phyloP scores from a whole-genome alignment of 2,329 filamentous ascomycete species.

The Pseudovirgaria hyperparasitica region DNA sequence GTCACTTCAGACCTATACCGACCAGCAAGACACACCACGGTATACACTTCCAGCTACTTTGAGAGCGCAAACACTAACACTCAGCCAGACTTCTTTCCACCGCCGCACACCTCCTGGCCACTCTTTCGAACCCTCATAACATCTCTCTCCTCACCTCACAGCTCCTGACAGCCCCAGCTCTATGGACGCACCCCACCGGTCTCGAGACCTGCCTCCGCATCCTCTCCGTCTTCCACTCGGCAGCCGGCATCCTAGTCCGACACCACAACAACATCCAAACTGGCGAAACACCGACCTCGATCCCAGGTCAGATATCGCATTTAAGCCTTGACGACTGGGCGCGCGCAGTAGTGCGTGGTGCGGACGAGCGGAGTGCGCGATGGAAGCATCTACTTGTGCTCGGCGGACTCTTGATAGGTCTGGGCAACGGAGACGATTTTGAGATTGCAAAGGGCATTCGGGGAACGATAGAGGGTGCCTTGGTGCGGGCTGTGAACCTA shows the following conservation, averaged over 20 bases:
- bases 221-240: conserved; percentile 60
- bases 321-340: conserved; percentile 44
- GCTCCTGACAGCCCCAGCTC: conserved; percentile 55
- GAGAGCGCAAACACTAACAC: conserved; percentile 8
- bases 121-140: conserved; percentile 63
- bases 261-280: conserved; percentile 27
- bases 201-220: conserved; percentile 51
- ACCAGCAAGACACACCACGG: conserved; percentile 47
- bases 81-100: conserved; percentile 43
- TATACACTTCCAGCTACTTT: conserved; percentile 18
- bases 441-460: conserved; percentile 50
- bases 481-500: conserved; percentile 66
- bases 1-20: conserved; percentile 45
- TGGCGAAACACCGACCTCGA: conserved; percentile 13
- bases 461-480: conserved; percentile 55
- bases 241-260: conserved; percentile 43
- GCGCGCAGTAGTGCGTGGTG: conserved; percentile 44
- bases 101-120: conserved; percentile 53
- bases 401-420: conserved; percentile 64
- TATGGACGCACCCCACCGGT: conserved; percentile 53
- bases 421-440: conserved; percentile 45
- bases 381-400: conserved; percentile 82
- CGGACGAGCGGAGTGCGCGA: conserved; percentile 48
- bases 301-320: conserved; percentile 24
- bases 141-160: conserved; percentile 61